Conservation (phyloP, 352 stramenopile species). For the Phytopythium boreale region DNA sequence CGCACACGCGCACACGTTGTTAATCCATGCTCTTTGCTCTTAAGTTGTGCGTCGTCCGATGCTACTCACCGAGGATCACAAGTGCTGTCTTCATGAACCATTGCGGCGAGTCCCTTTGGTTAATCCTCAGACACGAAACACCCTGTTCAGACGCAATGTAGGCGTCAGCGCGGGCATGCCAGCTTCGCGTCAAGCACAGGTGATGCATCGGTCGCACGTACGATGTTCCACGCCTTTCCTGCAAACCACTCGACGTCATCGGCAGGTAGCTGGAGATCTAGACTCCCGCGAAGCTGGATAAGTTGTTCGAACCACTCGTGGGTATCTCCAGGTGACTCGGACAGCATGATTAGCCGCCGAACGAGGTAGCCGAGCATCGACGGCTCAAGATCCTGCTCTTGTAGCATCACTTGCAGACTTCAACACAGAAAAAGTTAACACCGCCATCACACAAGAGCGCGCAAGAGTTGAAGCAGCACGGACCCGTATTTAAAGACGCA, state of each 20-base stretch:
- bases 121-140: not conserved
- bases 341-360: slow-evolving; percentile 20
- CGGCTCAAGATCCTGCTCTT: slow-evolving; percentile 30
- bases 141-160: not conserved
- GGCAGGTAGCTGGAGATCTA: slow-evolving; percentile 42
- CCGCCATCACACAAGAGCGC: not conserved
- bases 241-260: slow-evolving; percentile 71
- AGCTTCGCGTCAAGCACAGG: no score
- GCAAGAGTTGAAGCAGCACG: not conserved
- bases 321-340: not conserved
- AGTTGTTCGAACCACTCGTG: slow-evolving; percentile 2
- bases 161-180: not conserved
- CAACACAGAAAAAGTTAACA: not conserved
- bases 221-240: slow-evolving; percentile 73
- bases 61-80: not conserved
- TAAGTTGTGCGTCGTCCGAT: not conserved
- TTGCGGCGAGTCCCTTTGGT: not conserved
- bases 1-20: not conserved
- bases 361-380: slow-evolving; percentile 56
- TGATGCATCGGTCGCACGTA: slow-evolving; percentile 18
- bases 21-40: not conserved
- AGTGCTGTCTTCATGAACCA: slow-evolving; percentile 4
- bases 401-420: slow-evolving; percentile 61
- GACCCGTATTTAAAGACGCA: slow-evolving; percentile 65
- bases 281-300: slow-evolving; percentile 18